A percentile compares a stretch with the other conserved stretches of the same genome.
phyloP scores from a whole-genome alignment of 2,329 filamentous ascomycete genomes.

The Phialophora macrospora region DNA sequence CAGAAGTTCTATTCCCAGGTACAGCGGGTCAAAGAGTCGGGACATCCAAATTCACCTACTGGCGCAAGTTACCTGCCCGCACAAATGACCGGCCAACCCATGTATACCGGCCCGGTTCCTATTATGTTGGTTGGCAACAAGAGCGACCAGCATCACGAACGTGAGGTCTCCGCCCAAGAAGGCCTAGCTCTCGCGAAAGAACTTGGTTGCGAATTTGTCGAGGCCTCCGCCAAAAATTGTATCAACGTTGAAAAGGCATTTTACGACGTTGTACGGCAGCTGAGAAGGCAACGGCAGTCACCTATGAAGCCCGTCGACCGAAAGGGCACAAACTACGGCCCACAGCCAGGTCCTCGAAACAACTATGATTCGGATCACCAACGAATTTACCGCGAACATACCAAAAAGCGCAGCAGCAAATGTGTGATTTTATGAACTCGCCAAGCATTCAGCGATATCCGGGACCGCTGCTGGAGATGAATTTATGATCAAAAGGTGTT shows the following conservation, averaged over 20 bases:
- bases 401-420: conserved; percentile 32
- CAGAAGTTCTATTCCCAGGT: conserved; percentile 96
- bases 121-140: conserved; percentile 99
- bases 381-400: conserved; percentile 35
- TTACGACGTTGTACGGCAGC: conserved; percentile 91
- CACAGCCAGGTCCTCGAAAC: conserved; percentile 22
- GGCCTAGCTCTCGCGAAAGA: conserved; percentile 89
- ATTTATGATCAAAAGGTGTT: conserved; percentile 17
- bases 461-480: conserved; percentile 20
- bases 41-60: conserved; percentile 59
- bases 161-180: conserved; percentile 95
- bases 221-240: conserved; percentile 96
- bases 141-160: conserved; percentile 92
- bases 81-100: conserved; percentile 55
- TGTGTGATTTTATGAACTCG: conserved; percentile 37
- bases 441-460: not conserved
- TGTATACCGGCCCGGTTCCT: conserved; percentile 65
- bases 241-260: conserved; percentile 99
- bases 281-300: conserved; percentile 77
- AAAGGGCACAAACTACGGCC: conserved; percentile 30
- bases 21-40: conserved; percentile 91
- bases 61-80: conserved; percentile 57
- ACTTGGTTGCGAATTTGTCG: conserved; percentile 93
- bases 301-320: conserved; percentile 41
- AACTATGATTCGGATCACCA: conserved; percentile 31